Percentiles rank a stretch among this genome's conserved stretches.
These are phyloP conservation scores for Endotrypanum monterogeii DNA, from an alignment of 208 protist genomes.

Conservation along the genomic window DNA sequence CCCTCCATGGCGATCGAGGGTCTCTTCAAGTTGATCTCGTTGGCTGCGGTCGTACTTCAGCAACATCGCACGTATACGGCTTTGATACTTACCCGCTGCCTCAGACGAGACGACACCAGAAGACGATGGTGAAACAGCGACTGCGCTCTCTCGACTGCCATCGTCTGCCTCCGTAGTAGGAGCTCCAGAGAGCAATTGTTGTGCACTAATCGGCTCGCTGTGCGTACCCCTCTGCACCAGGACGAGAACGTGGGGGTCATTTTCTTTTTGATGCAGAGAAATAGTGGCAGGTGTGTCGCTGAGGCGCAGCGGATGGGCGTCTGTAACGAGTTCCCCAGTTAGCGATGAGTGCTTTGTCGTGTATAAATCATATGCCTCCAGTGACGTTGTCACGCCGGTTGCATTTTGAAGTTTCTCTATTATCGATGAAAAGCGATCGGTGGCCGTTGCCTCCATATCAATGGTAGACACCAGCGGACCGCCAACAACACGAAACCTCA, in stretches of 20 bases:
- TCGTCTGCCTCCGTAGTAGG: background rate
- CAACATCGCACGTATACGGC: constrained; percentile 37
- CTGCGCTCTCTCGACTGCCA: background rate
- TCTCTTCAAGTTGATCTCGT: constrained; percentile 31
- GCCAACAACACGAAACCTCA: constrained; percentile 64
- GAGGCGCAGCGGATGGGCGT: constrained; percentile 11
- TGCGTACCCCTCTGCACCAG: background rate
- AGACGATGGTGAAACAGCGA: constrained; percentile 4
- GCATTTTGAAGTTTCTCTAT: constrained; percentile 55
- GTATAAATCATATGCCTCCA: constrained; percentile 44
- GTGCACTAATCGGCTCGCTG: background rate
- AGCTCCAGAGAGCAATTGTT: constrained; percentile 8
- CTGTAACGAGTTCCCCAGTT: constrained; percentile 18
- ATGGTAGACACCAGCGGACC: constrained; percentile 38
- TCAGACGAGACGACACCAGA: constrained; percentile 6
- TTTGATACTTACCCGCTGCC: constrained; percentile 19
- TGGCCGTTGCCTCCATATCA: constrained; percentile 44
- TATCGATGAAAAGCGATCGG: constrained; percentile 50
- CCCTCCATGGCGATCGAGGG: constrained; percentile 39
- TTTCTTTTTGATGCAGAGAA: constrained; percentile 12
- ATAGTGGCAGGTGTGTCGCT: constrained; percentile 25
- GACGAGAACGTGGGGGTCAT: constrained; percentile 18
- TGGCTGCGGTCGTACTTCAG: constrained; percentile 43
- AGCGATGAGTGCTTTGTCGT: constrained; percentile 1
- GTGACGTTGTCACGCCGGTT: constrained; percentile 30